Percentiles rank a stretch among this genome's conserved stretches.
Evolutionary conservation across 116 monocot species (phyloP).

Genomic region (Dioscorea cayenensis): DNA sequence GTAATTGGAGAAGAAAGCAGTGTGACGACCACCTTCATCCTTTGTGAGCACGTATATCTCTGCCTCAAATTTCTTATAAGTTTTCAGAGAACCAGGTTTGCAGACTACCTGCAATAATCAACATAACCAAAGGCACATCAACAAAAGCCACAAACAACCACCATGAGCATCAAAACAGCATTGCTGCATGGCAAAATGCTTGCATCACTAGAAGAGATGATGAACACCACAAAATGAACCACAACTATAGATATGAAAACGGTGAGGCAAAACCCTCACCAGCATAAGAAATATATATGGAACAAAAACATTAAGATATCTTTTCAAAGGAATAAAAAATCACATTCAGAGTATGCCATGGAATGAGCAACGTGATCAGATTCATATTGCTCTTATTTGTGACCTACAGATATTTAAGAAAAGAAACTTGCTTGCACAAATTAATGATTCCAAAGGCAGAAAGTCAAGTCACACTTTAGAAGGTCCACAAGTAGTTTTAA

Average conservation of each 20-base stretch:
- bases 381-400: too few species aligned
- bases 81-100: constrained; percentile 80
- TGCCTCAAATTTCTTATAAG: constrained; percentile 91
- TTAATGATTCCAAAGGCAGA: not conserved
- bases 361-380: too few species aligned
- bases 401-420: too few species aligned
- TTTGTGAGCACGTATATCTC: constrained; percentile 97
- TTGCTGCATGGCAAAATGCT: not conserved
- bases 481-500: not conserved
- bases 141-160: not conserved
- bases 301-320: too few species aligned
- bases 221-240: too few species aligned
- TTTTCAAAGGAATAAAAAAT: too few species aligned
- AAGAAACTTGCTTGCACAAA: too few species aligned
- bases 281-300: too few species aligned
- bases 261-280: too few species aligned
- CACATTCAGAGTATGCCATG: too few species aligned
- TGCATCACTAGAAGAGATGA: too few species aligned
- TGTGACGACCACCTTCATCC: constrained; percentile 97
- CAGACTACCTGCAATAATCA: constrained; percentile 57
- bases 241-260: too few species aligned
- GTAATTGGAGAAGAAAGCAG: constrained; percentile 94
- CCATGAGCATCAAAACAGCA: not conserved
- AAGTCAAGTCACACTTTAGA: not conserved
- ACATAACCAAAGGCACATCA: not conserved